Evolutionary conservation across 345 rosid genomes (phyloP), one percentile per base, ranked within the genome.

Genomic region (Angophora floribunda): DNA sequence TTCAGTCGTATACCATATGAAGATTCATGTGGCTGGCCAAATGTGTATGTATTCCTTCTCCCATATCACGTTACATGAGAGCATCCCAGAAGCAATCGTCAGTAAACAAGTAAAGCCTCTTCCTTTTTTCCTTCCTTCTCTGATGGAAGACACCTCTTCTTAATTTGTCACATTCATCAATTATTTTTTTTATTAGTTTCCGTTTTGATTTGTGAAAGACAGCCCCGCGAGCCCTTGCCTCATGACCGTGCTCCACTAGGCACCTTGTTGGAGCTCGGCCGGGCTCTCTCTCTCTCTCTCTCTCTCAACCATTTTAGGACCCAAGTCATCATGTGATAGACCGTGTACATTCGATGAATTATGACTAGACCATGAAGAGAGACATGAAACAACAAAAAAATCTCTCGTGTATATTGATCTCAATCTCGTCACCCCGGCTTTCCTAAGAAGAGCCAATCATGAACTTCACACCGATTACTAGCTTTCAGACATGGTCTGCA

Each of bases 241-340:
- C 14, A 19, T 5, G 49, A 75, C 4, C 82, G 0, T 17, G 82
- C 26, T 36, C 44, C 82, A 9, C 0, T 1, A 1, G 13, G 1
- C 82, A 36, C 49, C 82, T 75, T 36, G 82, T 36, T 36, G 82
- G 82, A 75, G 82, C 26, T 36, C 1, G 26, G 82, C 49, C 47
- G 13, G 26, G 47, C 45, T 32, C 2, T 32, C 45, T 16, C 79
- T 30, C 19, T 55, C 55, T 52, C 52, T 51, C 65, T 7, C 79
- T 70, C 80, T 70, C 80, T 16, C 26, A 75, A 75, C 82, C 82
- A 8, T 75, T 4, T 75, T 75, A 75, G 82, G 22, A 75, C 82
- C 4, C 49, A 36, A 36, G 24, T 70, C 47, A 19, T 5, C 45
- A 19, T 9, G 19, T 41, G 82, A 75, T 75, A 22, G 82, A 75